Evolutionary conservation across 805 yeast species (phyloP), one percentile per base, ranked within the genome.

Genomic region (Scheffersomyces stipitis): DNA sequence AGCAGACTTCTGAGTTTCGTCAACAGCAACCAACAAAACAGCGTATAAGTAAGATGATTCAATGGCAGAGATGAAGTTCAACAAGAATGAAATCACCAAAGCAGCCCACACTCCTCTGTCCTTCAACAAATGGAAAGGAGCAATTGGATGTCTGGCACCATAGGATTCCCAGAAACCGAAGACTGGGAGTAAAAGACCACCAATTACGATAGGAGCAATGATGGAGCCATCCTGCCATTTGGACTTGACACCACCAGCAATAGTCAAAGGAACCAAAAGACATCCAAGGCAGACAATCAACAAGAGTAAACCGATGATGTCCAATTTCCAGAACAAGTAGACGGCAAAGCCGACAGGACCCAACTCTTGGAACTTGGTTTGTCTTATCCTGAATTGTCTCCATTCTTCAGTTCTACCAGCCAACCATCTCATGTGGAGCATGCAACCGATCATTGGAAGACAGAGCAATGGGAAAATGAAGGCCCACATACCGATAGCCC

Each of bases 231-330:
- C 20, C 20, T 39, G 28, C 54, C 54, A 51, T 18, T 37, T 40
- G 15, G 34, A 27, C 24, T 37, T 27, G 15, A 46, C 56, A 36
- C 54, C 55, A 16, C 57, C 52, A 10, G 59, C 56, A n/a, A 67
- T 37, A 17, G 59, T 54, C 49, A 68, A 58, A 23, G 73, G 71
- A 13, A 66, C 58, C 36, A 68, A 48, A 36, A 65, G 52, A 18
- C 62, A 47, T 15, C 61, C 58, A 24, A 64, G 54, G 13, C 60
- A 65, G 10, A 60, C 63, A 37, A 55, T 45, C 30, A 68, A 38
- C 18, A 68, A 36, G 22, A 66, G 26, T 15, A 56, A 51, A 15
- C 73, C 73, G 32, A 62, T 35, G 18, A 62, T 38, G 48, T 67
- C 73, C 36, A 64, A 58, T 36, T 62, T 63, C 48, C 57, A 58